Evolutionary conservation across 345 rosid species (phyloP).

Genomic region (Gossypium stocksii): DNA sequence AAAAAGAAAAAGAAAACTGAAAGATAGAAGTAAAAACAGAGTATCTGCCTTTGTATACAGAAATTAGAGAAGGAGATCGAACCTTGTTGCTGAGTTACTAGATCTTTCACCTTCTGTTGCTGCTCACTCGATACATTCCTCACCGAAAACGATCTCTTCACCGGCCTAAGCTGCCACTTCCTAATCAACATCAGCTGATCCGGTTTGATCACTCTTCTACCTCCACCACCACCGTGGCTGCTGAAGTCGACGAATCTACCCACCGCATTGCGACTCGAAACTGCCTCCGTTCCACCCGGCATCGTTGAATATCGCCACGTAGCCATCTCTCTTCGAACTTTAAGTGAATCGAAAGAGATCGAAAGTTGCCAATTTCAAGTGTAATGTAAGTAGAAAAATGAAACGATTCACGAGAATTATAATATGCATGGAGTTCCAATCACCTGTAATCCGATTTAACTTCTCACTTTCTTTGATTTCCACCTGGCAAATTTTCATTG

Average conservation of each 20-base stretch:
- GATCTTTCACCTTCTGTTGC: slow-evolving; percentile 27
- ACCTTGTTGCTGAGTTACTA: slow-evolving; percentile 38
- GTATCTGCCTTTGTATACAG: not conserved
- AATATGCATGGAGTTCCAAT: not conserved
- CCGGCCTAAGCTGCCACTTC: slow-evolving; percentile 18
- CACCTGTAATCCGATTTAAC: not conserved
- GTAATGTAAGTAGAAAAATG: not conserved
- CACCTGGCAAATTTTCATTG: not conserved
- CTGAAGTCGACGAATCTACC: slow-evolving; percentile 31
- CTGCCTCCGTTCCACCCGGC: slow-evolving; percentile 4
- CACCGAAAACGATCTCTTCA: slow-evolving; percentile 23
- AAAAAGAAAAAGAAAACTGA: not conserved
- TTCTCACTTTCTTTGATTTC: not conserved
- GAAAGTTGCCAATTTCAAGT: not conserved
- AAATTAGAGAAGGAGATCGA: not conserved
- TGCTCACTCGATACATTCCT: slow-evolving; percentile 39
- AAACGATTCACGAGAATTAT: slow-evolving; percentile 8
- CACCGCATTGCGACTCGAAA: slow-evolving; percentile 19
- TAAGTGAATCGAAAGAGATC: not conserved
- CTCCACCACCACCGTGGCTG: slow-evolving; percentile 15
- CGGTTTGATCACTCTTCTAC: slow-evolving; percentile 12
- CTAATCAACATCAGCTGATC: slow-evolving; percentile 29
- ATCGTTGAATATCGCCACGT: slow-evolving; percentile 6
- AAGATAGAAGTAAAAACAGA: slow-evolving; percentile 2
- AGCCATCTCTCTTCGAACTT: slow-evolving; percentile 6